A percentile compares a stretch with the other conserved stretches of the same genome.
Evolutionary conservation across 228 moss, liverwort and hornwort species (phyloP).

Genomic region (Sphagnum magellanicum): DNA sequence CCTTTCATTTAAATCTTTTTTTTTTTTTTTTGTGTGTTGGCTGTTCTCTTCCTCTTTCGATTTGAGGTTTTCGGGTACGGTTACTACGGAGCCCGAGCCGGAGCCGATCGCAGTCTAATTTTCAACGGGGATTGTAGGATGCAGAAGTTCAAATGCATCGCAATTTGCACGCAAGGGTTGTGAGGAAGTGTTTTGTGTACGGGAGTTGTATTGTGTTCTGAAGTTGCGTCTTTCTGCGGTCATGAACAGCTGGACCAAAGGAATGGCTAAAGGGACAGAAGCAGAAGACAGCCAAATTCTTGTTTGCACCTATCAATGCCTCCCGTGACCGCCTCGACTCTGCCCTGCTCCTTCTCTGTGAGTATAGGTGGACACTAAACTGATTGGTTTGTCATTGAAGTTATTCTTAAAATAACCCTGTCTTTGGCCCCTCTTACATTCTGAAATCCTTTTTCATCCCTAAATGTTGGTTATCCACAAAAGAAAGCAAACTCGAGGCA

Average conservation of each 20-base stretch:
- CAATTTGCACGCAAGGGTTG: constrained; percentile 2
- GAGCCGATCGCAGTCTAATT: neutral
- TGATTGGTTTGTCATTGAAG: no score
- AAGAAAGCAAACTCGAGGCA: no score
- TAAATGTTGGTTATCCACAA: no score
- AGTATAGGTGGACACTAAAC: neutral
- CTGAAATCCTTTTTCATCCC: no score
- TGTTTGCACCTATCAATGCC: constrained; percentile 72
- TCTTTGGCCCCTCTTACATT: no score
- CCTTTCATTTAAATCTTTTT: neutral
- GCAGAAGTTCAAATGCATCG: neutral
- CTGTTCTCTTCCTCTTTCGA: neutral
- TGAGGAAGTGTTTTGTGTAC: constrained; percentile 4
- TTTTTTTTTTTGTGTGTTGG: neutral
- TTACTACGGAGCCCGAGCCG: no score
- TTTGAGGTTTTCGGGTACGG: neutral
- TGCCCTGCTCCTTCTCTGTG: constrained; percentile 66
- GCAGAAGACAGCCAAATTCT: constrained; percentile 61
- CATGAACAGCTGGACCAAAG: constrained; percentile 56
- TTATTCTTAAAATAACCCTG: no score
- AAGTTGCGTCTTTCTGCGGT: no score
- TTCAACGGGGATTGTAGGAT: neutral
- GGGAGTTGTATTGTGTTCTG: neutral
- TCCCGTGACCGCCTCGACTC: constrained; percentile 63
- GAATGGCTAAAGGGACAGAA: constrained; percentile 83